A percentile compares a stretch with the other conserved stretches of the same genome.
Evolutionary conservation across 2,329 filamentous ascomycete genomes (phyloP).

Genomic region (Dactylellina parvicollis): DNA sequence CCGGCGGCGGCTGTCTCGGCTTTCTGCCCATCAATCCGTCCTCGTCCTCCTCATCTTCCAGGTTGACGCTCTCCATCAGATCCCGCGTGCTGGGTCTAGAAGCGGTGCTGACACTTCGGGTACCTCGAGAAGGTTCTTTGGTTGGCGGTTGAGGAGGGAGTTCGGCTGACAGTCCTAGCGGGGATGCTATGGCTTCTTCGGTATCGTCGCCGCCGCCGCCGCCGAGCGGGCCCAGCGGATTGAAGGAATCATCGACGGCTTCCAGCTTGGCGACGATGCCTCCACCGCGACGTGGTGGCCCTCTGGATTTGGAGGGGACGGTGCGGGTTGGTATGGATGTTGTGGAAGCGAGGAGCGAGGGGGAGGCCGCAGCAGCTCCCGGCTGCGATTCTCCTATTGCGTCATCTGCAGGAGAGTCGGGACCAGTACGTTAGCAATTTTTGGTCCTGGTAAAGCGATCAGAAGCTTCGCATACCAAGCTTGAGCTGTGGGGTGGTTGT

Average conservation of each 20-base stretch:
- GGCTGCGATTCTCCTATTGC: slow-evolving; percentile 15
- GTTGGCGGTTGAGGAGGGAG: slow-evolving; percentile 75
- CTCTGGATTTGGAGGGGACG: slow-evolving; percentile 56
- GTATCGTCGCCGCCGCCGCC: slow-evolving; percentile 60
- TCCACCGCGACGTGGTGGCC: slow-evolving; percentile 69
- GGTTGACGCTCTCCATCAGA: slow-evolving; percentile 73
- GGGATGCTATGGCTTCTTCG: slow-evolving; percentile 57
- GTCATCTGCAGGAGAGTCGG: slow-evolving; percentile 16
- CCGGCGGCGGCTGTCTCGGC: slow-evolving; percentile 71
- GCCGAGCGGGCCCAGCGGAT: slow-evolving; percentile 76
- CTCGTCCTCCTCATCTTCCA: slow-evolving; percentile 72
- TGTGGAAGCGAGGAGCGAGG: slow-evolving; percentile 13
- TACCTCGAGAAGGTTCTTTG: slow-evolving; percentile 71
- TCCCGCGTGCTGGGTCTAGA: slow-evolving; percentile 64
- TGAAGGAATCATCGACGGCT: slow-evolving; percentile 79
- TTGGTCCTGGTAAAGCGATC: not conserved
- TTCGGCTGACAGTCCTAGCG: slow-evolving; percentile 61
- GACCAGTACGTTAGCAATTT: not conserved
- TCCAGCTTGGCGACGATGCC: slow-evolving; percentile 81
- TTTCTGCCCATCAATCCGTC: slow-evolving; percentile 65
- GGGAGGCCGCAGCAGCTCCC: slow-evolving; percentile 3
- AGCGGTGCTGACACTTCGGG: slow-evolving; percentile 62
- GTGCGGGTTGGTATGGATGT: slow-evolving; percentile 47
- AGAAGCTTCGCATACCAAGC: slow-evolving; percentile 15
- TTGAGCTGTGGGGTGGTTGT: slow-evolving; percentile 24